Conservation (phyloP, 2,329 filamentous ascomycete species). For the Cadophora luteo-olivacea region DNA sequence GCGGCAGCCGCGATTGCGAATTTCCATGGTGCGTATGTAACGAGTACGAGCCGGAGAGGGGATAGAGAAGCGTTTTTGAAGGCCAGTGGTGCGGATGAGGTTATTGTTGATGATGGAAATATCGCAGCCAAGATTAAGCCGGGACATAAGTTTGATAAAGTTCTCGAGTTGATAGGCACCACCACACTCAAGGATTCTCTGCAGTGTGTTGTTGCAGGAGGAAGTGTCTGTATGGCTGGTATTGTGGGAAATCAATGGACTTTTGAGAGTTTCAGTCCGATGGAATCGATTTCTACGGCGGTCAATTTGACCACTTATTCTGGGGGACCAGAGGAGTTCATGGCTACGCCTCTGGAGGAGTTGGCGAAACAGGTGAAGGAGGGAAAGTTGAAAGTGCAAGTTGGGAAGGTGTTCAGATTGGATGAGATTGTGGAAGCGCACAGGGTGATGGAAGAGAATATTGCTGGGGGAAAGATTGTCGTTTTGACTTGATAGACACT, state of each 20-base stretch:
- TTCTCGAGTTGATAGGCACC: conserved; percentile 54
- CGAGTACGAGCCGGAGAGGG: conserved; percentile 49
- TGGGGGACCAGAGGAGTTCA: conserved; percentile 49
- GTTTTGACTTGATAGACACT: conserved; percentile 41
- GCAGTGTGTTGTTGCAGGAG: conserved; percentile 47
- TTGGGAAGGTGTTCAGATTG: conserved; percentile 51
- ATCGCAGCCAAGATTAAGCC: conserved; percentile 46
- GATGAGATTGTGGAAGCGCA: conserved; percentile 55
- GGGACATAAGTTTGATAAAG: conserved; percentile 49
- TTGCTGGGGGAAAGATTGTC: conserved; percentile 53
- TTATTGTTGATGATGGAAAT: conserved; percentile 52
- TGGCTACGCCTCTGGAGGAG: conserved; percentile 50
- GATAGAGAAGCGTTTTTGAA: conserved; percentile 48
- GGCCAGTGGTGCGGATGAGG: conserved; percentile 50
- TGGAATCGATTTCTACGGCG: conserved; percentile 50
- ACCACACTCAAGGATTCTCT: conserved; percentile 53
- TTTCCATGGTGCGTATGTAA: conserved; percentile 48
- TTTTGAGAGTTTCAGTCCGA: conserved; percentile 48
- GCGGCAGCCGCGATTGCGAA: conserved; percentile 54
- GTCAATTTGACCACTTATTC: conserved; percentile 51
- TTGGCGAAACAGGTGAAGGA: conserved; percentile 47
- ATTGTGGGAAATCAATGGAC: conserved; percentile 53
- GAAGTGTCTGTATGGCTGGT: conserved; percentile 54
- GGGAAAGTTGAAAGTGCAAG: conserved; percentile 48
- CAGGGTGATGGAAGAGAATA: conserved; percentile 52